Evolutionary conservation across 2,329 filamentous ascomycete species (phyloP), one percentile per base, ranked within the genome.

Genomic region (Cladosporium sp.): DNA sequence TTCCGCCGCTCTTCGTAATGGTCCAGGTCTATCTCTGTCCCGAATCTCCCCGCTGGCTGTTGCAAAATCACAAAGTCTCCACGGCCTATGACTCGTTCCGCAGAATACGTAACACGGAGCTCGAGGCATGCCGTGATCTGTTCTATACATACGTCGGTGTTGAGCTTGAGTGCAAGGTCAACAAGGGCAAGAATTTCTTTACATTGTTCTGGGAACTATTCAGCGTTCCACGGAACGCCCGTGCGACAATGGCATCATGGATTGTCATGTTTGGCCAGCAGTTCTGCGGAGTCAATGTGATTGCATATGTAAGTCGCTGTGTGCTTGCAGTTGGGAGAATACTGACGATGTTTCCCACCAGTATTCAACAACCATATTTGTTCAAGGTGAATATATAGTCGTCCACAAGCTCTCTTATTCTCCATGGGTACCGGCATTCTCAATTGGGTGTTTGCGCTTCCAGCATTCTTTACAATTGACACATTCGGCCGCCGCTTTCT

Each of bases 71-170:
- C 40, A 73, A 74, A 24, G 68, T 76, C 47, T 64, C 71, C 7
- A 73, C 78, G 37, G 81, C 77, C 3, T 84, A 77, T 67, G 51
- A 65, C 3, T 79, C 80, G 4, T 80, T 83, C 80, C 1, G 80
- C 80, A n/a, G n/a, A n/a, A n/a, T n/a, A n/a, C n/a, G n/a, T n/a
- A n/a, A n/a, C n/a, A n/a, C n/a, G n/a, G n/a, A n/a, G n/a, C n/a
- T n/a, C n/a, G n/a, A n/a, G n/a, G n/a, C n/a, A n/a, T n/a, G n/a
- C 0, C 71, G 81, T 36, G 81, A 84, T 59, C 75, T 80, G 61
- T 84, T 82, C 72, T 83, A 83, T 64, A 51, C 71, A 67, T 60
- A 70, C 68, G 63, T 71, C 67, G 48, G 68, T 66, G 12, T 69
- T 65, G 34, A 72, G 66, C n/a, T n/a, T n/a, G 58, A 73, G 65